phyloP scores from a whole-genome alignment of 306 rosid species.

The Astragalus glycyphyllos region DNA sequence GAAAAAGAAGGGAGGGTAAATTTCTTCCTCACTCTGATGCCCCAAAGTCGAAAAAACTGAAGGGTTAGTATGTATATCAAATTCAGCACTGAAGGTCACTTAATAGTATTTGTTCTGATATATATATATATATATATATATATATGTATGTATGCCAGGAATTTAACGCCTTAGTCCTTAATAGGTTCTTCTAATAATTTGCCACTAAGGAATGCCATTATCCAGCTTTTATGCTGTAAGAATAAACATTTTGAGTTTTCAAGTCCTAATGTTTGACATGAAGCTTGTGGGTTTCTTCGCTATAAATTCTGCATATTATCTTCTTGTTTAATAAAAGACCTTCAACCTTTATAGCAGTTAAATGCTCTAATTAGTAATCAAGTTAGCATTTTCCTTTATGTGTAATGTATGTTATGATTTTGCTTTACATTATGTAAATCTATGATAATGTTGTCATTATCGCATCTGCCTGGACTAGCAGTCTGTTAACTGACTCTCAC shows the following conservation, averaged over 20 bases:
- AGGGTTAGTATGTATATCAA: neutral
- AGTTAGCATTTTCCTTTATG: constrained; percentile 4
- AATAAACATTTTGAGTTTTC: constrained; percentile 25
- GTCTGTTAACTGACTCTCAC: constrained; percentile 3
- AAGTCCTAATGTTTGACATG: constrained; percentile 7
- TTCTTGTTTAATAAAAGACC: constrained; percentile 1
- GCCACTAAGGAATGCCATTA: constrained; percentile 8
- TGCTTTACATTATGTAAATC: constrained; percentile 6
- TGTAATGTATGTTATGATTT: constrained; percentile 1
- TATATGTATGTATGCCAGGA: too few relatives aligned
- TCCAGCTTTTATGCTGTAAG: constrained; percentile 10
- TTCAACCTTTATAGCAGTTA: constrained; percentile 18
- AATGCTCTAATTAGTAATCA: constrained; percentile 20
- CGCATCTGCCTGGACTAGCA: constrained; percentile 2
- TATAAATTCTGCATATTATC: constrained; percentile 1
- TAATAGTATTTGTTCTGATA: constrained; percentile 2
- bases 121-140: too few relatives aligned
- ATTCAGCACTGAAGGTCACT: constrained; percentile 4
- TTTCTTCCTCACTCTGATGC: constrained; percentile 1
- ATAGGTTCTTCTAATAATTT: constrained; percentile 18
- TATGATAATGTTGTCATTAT: neutral
- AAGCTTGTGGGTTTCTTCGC: constrained; percentile 11
- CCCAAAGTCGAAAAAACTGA: neutral
- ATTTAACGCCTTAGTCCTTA: constrained; percentile 10
- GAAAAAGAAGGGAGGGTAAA: neutral